Evolutionary conservation across 257 asterid species (phyloP).

Genomic region (Marsdenia floribunda): DNA sequence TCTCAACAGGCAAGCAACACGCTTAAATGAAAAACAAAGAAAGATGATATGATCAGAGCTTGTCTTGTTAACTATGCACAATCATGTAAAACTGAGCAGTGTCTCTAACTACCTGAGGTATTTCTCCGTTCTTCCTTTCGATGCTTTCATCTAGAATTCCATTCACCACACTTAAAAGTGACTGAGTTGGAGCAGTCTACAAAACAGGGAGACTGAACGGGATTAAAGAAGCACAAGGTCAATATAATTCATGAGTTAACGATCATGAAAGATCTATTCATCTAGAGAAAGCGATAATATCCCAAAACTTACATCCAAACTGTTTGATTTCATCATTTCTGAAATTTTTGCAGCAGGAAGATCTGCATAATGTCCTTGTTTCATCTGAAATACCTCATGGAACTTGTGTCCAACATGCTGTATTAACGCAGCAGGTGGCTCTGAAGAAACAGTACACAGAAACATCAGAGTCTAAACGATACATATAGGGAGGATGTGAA

Average conservation of each 20-base stretch:
- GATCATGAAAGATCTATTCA: constrained; percentile 1
- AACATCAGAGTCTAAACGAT: not conserved
- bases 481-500: not conserved
- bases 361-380: constrained; percentile 69
- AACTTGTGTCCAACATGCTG: constrained; percentile 59
- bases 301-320: constrained; percentile 69
- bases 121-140: constrained; percentile 78
- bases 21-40: constrained; percentile 35
- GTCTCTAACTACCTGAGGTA: constrained; percentile 67
- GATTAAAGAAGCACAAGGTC: not conserved
- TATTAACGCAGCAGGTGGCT: constrained; percentile 40
- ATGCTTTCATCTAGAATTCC: constrained; percentile 84
- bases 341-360: constrained; percentile 69
- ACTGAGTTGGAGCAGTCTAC: constrained; percentile 94
- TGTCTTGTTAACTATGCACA: not conserved
- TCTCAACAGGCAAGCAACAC: constrained; percentile 79
- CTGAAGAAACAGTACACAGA: constrained; percentile 10
- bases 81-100: not conserved
- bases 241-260: not conserved
- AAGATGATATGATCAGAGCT: constrained; percentile 15
- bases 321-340: constrained; percentile 86
- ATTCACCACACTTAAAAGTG: constrained; percentile 72
- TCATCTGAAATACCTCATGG: constrained; percentile 82
- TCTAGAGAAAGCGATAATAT: constrained; percentile 7
- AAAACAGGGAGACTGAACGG: constrained; percentile 13